phyloP scores from a whole-genome alignment of 352 stramenopile genomes.

The Globisporangium spinosum region DNA sequence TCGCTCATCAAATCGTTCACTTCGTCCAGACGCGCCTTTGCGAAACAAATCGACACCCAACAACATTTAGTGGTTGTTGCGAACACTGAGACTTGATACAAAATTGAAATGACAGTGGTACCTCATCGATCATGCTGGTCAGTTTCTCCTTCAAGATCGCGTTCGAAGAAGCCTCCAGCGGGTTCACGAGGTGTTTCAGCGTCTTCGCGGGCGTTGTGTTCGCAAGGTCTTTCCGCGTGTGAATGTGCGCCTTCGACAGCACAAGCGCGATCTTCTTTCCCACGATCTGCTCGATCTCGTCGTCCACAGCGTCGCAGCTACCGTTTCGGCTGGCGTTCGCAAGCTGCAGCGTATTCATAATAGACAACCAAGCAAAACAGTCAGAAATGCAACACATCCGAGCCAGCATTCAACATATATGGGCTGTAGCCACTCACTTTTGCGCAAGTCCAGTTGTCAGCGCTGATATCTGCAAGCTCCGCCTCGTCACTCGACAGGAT shows the following conservation, averaged over 20 bases:
- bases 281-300: slow-evolving; percentile 68
- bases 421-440: slow-evolving; percentile 3
- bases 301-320: slow-evolving; percentile 56
- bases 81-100: background rate
- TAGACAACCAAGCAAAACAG: background rate
- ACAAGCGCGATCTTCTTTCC: slow-evolving; percentile 41
- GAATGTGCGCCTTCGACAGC: slow-evolving; percentile 40
- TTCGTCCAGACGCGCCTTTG: slow-evolving; percentile 65
- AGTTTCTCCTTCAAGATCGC: slow-evolving; percentile 39
- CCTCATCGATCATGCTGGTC: slow-evolving; percentile 56
- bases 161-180: slow-evolving; percentile 34
- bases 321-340: slow-evolving; percentile 26
- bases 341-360: slow-evolving; percentile 18
- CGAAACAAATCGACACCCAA: background rate
- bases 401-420: background rate
- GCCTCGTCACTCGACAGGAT: slow-evolving; percentile 57
- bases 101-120: background rate
- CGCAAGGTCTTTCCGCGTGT: slow-evolving; percentile 57
- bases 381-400: no score
- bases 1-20: slow-evolving; percentile 79
- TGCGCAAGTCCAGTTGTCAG: slow-evolving; percentile 54
- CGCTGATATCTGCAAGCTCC: slow-evolving; percentile 23
- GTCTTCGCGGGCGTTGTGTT: slow-evolving; percentile 33
- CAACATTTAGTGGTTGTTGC: background rate
- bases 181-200: slow-evolving; percentile 33